Evolutionary conservation across 768 basidiomycete species (phyloP).

Genomic region (Glaciozyma martinii): DNA sequence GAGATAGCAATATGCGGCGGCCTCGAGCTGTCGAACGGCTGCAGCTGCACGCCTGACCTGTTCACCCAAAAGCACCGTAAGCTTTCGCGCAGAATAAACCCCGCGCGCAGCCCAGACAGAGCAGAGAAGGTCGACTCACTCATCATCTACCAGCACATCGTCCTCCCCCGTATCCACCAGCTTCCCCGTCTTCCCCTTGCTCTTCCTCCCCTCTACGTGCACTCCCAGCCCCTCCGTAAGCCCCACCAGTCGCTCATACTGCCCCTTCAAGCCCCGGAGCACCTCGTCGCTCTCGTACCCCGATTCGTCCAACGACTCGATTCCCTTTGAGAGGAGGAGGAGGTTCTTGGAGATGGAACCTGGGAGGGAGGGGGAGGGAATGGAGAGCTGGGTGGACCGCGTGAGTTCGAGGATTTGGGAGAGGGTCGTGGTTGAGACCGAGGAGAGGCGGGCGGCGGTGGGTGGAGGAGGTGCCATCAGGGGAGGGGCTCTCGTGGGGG

Average conservation of each 20-base stretch:
- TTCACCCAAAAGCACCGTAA: too few species aligned
- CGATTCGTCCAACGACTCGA: conserved; percentile 13
- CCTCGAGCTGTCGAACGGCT: not conserved
- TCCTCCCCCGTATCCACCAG: conserved; percentile 28
- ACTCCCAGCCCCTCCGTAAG: conserved; percentile 28
- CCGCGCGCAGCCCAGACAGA: not conserved
- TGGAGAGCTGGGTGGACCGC: conserved; percentile 8
- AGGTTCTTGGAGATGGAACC: conserved; percentile 19
- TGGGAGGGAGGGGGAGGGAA: conserved; percentile 14
- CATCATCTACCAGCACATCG: not conserved
- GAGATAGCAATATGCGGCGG: conserved; percentile 22
- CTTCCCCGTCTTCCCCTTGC: conserved; percentile 11
- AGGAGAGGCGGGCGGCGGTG: conserved; percentile 15
- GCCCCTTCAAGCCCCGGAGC: conserved; percentile 24
- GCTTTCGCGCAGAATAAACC: not conserved
- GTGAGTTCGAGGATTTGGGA: conserved; percentile 25
- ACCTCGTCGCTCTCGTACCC: conserved; percentile 15
- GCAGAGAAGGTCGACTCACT: conserved; percentile 5
- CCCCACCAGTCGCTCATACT: conserved; percentile 27
- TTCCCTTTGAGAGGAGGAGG: conserved; percentile 9
- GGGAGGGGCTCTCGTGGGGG: too few species aligned
- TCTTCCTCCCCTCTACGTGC: conserved; percentile 2
- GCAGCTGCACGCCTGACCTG: conserved; percentile 13
- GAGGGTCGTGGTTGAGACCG: conserved; percentile 26
- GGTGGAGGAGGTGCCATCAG: not conserved